Percentiles rank a stretch among this genome's conserved stretches.
These are phyloP conservation scores for Tulasnella sp. DNA, from an alignment of 768 basidiomycete species.

Conservation along the genomic window DNA sequence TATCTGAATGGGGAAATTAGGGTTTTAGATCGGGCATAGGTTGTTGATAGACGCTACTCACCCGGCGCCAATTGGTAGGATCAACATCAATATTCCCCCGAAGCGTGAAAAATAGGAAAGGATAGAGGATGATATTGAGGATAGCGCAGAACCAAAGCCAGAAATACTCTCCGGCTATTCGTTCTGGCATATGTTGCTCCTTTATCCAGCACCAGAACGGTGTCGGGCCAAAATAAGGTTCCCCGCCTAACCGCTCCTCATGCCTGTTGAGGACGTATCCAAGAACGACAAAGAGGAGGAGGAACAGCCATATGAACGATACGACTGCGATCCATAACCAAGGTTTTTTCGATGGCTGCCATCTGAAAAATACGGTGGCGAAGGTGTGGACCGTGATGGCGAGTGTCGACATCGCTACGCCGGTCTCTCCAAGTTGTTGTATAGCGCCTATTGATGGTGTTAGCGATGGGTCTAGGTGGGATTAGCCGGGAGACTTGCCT, in stretches of 20 bases:
- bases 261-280: constrained; percentile 6
- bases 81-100: constrained; percentile 13
- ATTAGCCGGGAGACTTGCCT: background rate
- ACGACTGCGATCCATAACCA: constrained; percentile 11
- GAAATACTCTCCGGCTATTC: constrained; percentile 13
- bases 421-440: constrained; percentile 13
- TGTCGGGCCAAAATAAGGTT: constrained; percentile 11
- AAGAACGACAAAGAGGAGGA: constrained; percentile 8
- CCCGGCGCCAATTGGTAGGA: constrained; percentile 10
- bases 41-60: background rate
- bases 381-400: constrained; percentile 13
- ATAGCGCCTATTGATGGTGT: background rate
- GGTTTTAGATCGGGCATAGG: background rate
- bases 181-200: background rate
- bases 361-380: constrained; percentile 12
- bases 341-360: constrained; percentile 2
- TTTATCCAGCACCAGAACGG: constrained; percentile 17
- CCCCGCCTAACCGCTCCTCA: background rate
- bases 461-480: background rate
- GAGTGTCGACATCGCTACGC: constrained; percentile 12
- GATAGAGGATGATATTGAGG: constrained; percentile 13
- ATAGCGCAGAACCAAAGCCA: constrained; percentile 15
- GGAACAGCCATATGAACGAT: constrained; percentile 10
- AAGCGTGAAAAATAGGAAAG: constrained; percentile 13
- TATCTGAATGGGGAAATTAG: background rate